A percentile compares a stretch with the other conserved stretches of the same genome.
These are phyloP conservation scores for Corymbia citriodora DNA, from an alignment of 441 rosid genomes.

Conservation along the genomic window DNA sequence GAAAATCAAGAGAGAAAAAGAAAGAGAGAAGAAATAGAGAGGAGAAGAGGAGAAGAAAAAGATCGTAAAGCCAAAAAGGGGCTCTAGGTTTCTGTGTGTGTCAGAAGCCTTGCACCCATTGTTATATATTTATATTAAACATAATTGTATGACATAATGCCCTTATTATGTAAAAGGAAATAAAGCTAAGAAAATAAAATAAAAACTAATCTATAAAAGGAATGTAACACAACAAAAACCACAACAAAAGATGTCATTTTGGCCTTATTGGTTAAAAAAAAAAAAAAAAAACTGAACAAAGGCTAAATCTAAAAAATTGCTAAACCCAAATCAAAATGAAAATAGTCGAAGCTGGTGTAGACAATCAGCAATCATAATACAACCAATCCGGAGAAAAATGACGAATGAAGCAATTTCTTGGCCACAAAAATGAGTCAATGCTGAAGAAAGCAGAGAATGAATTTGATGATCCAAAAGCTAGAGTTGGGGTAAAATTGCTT, in stretches of 20 bases:
- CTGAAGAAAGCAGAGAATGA: not conserved
- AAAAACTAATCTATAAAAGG: too few relatives aligned
- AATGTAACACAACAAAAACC: not conserved
- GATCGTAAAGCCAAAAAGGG: too few relatives aligned
- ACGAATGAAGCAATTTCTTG: not conserved
- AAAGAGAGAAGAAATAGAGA: too few relatives aligned
- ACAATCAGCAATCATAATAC: too few relatives aligned
- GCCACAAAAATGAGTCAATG: not conserved
- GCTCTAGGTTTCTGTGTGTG: too few relatives aligned
- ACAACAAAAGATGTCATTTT: not conserved
- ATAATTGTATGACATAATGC: too few relatives aligned
- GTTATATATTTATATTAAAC: too few relatives aligned
- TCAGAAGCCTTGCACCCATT: too few relatives aligned
- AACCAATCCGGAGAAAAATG: not conserved
- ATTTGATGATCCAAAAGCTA: not conserved
- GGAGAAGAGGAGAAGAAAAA: too few relatives aligned
- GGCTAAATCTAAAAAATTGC: not conserved
- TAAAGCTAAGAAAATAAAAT: too few relatives aligned
- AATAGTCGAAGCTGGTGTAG: not conserved
- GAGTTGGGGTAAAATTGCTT: not conserved
- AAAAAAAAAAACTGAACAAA: not conserved
- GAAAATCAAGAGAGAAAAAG: too few relatives aligned
- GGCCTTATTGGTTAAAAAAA: not conserved
- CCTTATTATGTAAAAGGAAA: too few relatives aligned
- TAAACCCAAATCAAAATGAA: not conserved